phyloP scores from a whole-genome alignment of 441 rosid species.

The Euphorbia celastroides region DNA sequence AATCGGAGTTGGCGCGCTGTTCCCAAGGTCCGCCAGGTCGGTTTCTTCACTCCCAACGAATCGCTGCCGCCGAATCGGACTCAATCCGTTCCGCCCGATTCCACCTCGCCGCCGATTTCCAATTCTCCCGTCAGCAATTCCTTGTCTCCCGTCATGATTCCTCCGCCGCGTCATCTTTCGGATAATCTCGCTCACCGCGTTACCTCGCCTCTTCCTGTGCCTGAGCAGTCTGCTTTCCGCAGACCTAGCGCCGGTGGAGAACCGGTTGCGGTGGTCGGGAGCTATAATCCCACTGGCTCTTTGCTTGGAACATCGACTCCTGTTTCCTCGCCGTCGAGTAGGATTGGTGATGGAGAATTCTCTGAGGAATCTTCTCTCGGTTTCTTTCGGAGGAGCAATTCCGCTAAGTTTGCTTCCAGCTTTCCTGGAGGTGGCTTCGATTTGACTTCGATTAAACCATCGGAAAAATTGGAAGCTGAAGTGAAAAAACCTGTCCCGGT shows the following conservation, averaged over 20 bases:
- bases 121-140: constrained; percentile 52
- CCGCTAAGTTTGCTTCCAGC: constrained; percentile 62
- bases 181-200: constrained; percentile 56
- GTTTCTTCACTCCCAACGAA: constrained; percentile 59
- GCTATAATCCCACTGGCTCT: constrained; percentile 67
- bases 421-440: constrained; percentile 70
- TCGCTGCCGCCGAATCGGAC: constrained; percentile 37
- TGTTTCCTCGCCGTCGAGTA: constrained; percentile 19
- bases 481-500: constrained; percentile 19
- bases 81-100: constrained; percentile 28
- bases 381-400: constrained; percentile 54
- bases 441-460: constrained; percentile 41
- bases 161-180: constrained; percentile 73
- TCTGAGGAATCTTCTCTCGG: constrained; percentile 58
- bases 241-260: constrained; percentile 24
- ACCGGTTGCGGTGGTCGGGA: constrained; percentile 45
- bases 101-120: constrained; percentile 56
- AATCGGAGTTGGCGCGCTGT: constrained; percentile 65
- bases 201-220: constrained; percentile 63
- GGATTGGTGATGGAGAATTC: constrained; percentile 47
- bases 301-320: constrained; percentile 55
- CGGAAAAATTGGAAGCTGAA: constrained; percentile 9
- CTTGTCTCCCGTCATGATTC: constrained; percentile 74
- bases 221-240: constrained; percentile 34
- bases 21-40: constrained; percentile 85